These are phyloP conservation scores for Pyrenochaeta sp. DNA, from an alignment of 2,329 filamentous ascomycete genomes.

Conservation along the genomic window DNA sequence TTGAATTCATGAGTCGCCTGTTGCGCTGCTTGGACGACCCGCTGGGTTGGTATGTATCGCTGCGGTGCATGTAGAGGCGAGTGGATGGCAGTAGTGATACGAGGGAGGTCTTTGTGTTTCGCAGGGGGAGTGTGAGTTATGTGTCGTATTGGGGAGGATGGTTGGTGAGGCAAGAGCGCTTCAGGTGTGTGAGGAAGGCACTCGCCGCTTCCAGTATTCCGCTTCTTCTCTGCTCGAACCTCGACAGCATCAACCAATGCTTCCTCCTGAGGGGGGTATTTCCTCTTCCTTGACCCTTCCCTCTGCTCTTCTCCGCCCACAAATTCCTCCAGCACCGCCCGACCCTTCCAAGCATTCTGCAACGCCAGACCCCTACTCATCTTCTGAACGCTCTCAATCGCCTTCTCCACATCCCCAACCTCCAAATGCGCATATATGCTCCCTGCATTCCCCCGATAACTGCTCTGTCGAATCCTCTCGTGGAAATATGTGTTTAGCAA, in stretches of 20 bases:
- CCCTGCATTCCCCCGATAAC: neutral
- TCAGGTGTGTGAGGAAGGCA: too few species aligned
- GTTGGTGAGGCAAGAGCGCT: too few species aligned
- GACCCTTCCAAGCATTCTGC: too few species aligned
- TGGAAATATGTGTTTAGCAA: constrained; percentile 20
- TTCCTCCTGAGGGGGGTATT: constrained; percentile 4
- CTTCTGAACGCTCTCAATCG: constrained; percentile 11
- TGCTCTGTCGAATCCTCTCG: constrained; percentile 11
- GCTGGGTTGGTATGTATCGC: neutral
- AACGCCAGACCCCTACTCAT: constrained; percentile 13
- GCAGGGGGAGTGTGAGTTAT: too few species aligned
- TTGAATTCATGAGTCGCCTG: constrained; percentile 16
- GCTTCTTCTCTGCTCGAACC: neutral
- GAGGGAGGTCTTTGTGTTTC: neutral
- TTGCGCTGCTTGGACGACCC: constrained; percentile 3
- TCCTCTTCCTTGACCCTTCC: constrained; percentile 3
- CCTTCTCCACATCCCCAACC: constrained; percentile 19
- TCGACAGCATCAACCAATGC: neutral
- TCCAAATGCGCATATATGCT: constrained; percentile 5
- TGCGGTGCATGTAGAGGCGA: neutral
- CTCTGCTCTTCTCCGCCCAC: neutral
- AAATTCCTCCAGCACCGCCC: neutral
- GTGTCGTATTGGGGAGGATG: too few species aligned
- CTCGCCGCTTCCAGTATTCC: neutral
- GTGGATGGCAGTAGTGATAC: neutral